These are phyloP conservation scores for Geotrichum cucujoidarum DNA, from an alignment of 1,139 yeast species.

Conservation along the genomic window DNA sequence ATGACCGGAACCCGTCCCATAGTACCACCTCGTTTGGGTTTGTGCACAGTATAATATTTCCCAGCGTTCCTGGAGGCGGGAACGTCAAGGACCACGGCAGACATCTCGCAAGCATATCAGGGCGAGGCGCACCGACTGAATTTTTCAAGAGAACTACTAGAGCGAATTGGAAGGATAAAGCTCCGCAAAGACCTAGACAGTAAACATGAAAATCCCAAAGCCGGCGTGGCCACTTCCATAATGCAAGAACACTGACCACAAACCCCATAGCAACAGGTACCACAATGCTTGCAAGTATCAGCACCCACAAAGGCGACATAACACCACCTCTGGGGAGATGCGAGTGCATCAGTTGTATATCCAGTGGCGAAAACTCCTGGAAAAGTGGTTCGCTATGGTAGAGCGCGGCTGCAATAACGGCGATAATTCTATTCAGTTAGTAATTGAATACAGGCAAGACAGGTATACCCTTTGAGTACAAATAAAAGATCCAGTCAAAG, in stretches of 20 bases:
- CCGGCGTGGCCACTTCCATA: slow-evolving; percentile 14
- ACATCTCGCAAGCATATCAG: slow-evolving; percentile 14
- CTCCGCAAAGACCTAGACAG: slow-evolving; percentile 10
- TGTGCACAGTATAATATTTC: slow-evolving; percentile 13
- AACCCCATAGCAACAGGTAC: slow-evolving; percentile 8
- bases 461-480: background rate
- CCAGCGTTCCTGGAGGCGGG: slow-evolving; percentile 10
- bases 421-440: background rate
- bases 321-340: slow-evolving; percentile 5
- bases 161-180: slow-evolving; percentile 8
- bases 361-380: slow-evolving; percentile 12
- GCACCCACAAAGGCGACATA: slow-evolving; percentile 12
- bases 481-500: slow-evolving; percentile 11
- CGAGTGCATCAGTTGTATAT: slow-evolving; percentile 3
- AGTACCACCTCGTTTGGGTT: slow-evolving; percentile 4
- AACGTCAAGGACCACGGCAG: slow-evolving; percentile 6
- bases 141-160: slow-evolving; percentile 9
- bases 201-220: slow-evolving; percentile 15
- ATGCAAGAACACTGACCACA: slow-evolving; percentile 3
- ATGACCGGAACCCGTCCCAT: slow-evolving; percentile 17
- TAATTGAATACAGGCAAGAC: background rate
- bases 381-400: slow-evolving; percentile 11
- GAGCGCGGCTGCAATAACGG: slow-evolving; percentile 5
- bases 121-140: slow-evolving; percentile 12
- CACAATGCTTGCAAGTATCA: slow-evolving; percentile 1